A percentile compares a stretch with the other conserved stretches of the same genome.
phyloP scores from a whole-genome alignment of 495 filamentous ascomycete genomes.

The Bacidia gigantensis region DNA sequence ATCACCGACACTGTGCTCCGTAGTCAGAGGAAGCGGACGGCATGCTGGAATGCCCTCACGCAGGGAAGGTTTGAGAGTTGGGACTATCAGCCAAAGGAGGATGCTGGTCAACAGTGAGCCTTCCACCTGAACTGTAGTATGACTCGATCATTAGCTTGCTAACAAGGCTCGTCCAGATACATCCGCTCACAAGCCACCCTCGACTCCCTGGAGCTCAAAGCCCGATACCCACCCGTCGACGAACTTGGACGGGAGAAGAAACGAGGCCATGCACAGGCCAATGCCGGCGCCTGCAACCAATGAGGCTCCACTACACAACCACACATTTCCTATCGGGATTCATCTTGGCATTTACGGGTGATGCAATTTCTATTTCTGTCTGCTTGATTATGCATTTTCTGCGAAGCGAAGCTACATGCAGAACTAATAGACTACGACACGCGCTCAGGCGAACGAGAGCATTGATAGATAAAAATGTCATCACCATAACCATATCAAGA shows the following conservation, averaged over 20 bases:
- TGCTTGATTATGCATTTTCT: no score
- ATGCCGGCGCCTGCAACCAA: constrained; percentile 11
- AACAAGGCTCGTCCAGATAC: constrained; percentile 28
- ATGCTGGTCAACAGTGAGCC: constrained; percentile 55
- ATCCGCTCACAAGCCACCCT: constrained; percentile 56
- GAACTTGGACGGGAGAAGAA: constrained; percentile 32
- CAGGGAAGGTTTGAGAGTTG: constrained; percentile 55
- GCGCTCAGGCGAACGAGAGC: neutral
- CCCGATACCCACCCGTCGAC: constrained; percentile 52
- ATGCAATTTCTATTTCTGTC: no score
- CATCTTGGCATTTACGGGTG: neutral
- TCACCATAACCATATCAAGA: neutral
- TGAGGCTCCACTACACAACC: neutral
- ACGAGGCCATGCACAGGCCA: constrained; percentile 12
- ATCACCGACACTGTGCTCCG: constrained; percentile 55
- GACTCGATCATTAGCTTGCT: neutral
- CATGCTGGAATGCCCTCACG: constrained; percentile 63
- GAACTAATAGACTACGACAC: neutral
- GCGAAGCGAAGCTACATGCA: neutral
- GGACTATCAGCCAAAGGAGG: constrained; percentile 64
- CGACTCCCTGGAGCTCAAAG: constrained; percentile 53
- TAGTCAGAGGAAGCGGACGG: constrained; percentile 55
- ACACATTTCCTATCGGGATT: neutral
- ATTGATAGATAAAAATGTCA: neutral
- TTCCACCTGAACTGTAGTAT: neutral